These are phyloP conservation scores for Verticillium albo-atrum DNA, from an alignment of 2,329 filamentous ascomycete genomes.

Conservation along the genomic window DNA sequence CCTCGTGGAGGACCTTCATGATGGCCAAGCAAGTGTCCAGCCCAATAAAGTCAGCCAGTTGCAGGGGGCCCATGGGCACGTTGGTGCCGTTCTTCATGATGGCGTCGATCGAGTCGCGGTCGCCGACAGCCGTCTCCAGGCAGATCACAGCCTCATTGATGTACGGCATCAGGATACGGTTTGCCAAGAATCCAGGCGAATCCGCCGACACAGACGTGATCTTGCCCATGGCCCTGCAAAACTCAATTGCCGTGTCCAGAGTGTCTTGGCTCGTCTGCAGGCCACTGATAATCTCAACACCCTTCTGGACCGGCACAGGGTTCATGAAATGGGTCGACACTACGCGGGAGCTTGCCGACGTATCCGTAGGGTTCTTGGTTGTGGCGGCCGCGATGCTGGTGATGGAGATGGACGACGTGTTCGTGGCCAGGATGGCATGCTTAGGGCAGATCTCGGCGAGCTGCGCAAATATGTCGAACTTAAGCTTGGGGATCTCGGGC, in stretches of 20 bases:
- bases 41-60: slow-evolving; percentile 94
- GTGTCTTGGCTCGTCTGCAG: slow-evolving; percentile 85
- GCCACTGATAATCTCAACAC: slow-evolving; percentile 94
- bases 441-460: slow-evolving; percentile 77
- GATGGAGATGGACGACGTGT: slow-evolving; percentile 98
- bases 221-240: slow-evolving; percentile 92
- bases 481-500: slow-evolving; percentile 84
- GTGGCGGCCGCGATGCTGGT: slow-evolving; percentile 92
- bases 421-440: slow-evolving; percentile 90
- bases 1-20: slow-evolving; percentile 89
- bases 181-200: slow-evolving; percentile 89
- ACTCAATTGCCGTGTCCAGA: slow-evolving; percentile 74
- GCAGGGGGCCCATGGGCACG: slow-evolving; percentile 94
- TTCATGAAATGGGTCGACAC: slow-evolving; percentile 99
- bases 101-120: slow-evolving; percentile 85
- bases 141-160: slow-evolving; percentile 98
- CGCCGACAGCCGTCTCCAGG: slow-evolving; percentile 86
- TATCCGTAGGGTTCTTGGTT: slow-evolving; percentile 70
- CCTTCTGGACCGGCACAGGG: slow-evolving; percentile 93
- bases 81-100: slow-evolving; percentile 99
- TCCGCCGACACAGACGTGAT: slow-evolving; percentile 83
- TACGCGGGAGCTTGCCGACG: slow-evolving; percentile 78
- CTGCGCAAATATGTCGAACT: slow-evolving; percentile 79
- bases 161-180: slow-evolving; percentile 97
- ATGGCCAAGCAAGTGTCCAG: slow-evolving; percentile 94